A percentile compares a stretch with the other conserved stretches of the same genome.
phyloP scores from a whole-genome alignment of 176 grass and related monocot genomes.

The Microstegium vimineum region DNA sequence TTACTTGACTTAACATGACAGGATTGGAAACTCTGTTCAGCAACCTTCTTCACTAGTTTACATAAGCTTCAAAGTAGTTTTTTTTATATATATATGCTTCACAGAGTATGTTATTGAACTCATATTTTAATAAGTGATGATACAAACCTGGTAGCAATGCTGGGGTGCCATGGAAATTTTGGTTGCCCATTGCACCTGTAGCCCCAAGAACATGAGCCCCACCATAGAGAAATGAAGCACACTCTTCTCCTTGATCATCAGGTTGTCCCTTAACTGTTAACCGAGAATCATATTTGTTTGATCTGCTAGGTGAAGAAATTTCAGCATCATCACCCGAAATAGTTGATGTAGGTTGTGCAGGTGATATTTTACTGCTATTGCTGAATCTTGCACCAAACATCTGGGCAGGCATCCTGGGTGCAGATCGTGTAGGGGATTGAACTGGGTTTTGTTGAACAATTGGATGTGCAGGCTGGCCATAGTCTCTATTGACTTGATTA shows the following conservation, averaged over 20 bases:
- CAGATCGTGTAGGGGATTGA: conserved; percentile 37
- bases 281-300: conserved; percentile 33
- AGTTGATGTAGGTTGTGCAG: conserved; percentile 27
- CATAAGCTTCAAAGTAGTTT: background rate
- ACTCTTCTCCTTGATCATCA: conserved; percentile 44
- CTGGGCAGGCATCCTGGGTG: conserved; percentile 28
- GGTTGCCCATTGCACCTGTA: conserved; percentile 59
- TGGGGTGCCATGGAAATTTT: conserved; percentile 79
- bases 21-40: conserved; percentile 9
- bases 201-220: conserved; percentile 55
- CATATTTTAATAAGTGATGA: background rate
- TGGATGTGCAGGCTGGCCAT: conserved; percentile 22
- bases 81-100: conserved; percentile 2
- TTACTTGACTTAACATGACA: background rate
- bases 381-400: conserved; percentile 27
- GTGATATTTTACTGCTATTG: conserved; percentile 37
- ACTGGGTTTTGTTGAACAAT: conserved; percentile 29
- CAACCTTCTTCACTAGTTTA: background rate
- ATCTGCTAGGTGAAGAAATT: conserved; percentile 39
- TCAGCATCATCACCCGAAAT: conserved; percentile 38
- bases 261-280: conserved; percentile 37
- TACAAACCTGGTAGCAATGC: conserved; percentile 83
- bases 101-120: conserved; percentile 25
- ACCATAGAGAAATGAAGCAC: conserved; percentile 37
- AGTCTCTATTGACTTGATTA: conserved; percentile 43